Evolutionary conservation across 768 basidiomycete genomes (phyloP), one percentile per base, ranked within the genome.

Genomic region (Kwoniella shandongensis): DNA sequence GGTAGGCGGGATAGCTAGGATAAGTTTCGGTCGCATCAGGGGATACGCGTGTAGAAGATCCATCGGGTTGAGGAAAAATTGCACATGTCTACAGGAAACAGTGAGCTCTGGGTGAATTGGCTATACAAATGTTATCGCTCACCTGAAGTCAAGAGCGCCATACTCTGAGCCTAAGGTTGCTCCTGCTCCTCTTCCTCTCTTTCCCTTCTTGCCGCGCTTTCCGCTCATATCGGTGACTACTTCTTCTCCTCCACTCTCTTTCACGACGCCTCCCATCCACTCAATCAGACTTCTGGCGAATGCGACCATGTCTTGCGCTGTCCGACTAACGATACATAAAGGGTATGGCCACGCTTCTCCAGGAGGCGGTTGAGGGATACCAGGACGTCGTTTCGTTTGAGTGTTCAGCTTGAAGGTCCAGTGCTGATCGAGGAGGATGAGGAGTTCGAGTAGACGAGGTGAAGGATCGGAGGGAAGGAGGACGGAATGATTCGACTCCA

Each of bases 271-370:
- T 10, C 96, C 96, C 61, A 99, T 84, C 91, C 93, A 98, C 74
- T 98, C 96, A 84, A 96, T 94, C 88, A 98, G 88, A 80, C 89
- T 93, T 57, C 92, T 80, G 25, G 96, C 89, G 70, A 92, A 91
- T 1, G 88, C 87, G 32, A 96, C 77, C 87, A 96, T 94, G 77
- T 99, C 94, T 59, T 86, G 84, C 2, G 88, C 91, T 5, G 91
- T 93, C 30, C 87, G 83, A 45, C 89, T 89, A 36, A 98, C 82
- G n/a, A 99, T 83, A 74, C 94, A 98, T 32, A 99, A 89, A 0
- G 94, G 96, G 55, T 70, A 78, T 42, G 61, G 67, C 77, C 77
- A 78, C 17, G 44, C 27, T 40, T 59, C 52, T 40, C 59, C 39
- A 6, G 49, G 26, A 8, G 55, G 65, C 40, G 51, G 56, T 60